Base-by-base conservation (phyloP, 148 eudicot species). In the Chenopodium quinoa region DNA sequence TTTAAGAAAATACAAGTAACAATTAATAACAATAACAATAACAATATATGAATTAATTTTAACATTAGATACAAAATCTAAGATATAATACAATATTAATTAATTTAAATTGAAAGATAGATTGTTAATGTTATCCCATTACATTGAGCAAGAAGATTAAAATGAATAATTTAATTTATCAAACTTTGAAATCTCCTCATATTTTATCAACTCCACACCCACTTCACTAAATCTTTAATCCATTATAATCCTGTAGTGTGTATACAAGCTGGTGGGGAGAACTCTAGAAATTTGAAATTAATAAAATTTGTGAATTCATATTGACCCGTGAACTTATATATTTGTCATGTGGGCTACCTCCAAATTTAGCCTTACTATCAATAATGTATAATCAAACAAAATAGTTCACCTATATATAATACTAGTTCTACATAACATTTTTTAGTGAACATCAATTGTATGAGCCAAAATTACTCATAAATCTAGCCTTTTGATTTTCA, bases 281-380 rank as follows among this genome's bases (percentile, higher is more conserved):
- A 46, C 14, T 34, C 9, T n/a, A 58, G 4, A 47, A 62, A 3
- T 23, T 23, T 22, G 8, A 37, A 20, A 73, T 19, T 54, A 77
- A 58, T 75, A 34, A 60, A 27, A 44, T 12, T 1, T 44, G 8
- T 62, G 50, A 70, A 48, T 82, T 71, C 16, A 23, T 73, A 72
- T 73, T 83, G 48, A 48, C 85, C 77, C 85, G 85, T 83, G 85
- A 83, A 78, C 81, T 25, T 58, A 22, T 29, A 20, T 48, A n/a
- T 73, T 83, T 83, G 85, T 64, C 71, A 62, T 60, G 1, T 62
- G 10, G 52, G 29, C 71, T n/a, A 56, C 46, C 73, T 78, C 85
- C 78, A 46, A 4, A 44, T 22, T 71, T 69, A 50, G 71, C 64
- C 81, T 70, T 69, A 29, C 72, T 29, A 16, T 40, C 19, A 58